phyloP scores from a whole-genome alignment of 352 stramenopile species.

The Blastocystis sp. region DNA sequence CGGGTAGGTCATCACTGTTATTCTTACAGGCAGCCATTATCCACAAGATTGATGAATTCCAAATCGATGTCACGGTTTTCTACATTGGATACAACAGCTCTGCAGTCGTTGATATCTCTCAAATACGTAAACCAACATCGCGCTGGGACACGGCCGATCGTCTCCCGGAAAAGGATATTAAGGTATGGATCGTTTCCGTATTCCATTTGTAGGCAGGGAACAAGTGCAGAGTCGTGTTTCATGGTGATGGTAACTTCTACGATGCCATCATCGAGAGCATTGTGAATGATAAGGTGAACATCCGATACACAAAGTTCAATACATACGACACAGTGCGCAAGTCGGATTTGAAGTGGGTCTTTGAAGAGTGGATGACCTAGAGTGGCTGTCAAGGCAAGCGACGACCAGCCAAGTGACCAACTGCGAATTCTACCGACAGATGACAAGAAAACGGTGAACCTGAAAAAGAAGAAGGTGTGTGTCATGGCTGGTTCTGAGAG shows the following conservation, averaged over 20 bases:
- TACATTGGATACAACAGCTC: conserved; percentile 28
- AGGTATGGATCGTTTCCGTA: not conserved
- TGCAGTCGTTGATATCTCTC: conserved; percentile 7
- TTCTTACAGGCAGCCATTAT: not conserved
- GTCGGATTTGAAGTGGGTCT: not conserved
- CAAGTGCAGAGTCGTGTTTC: conserved; percentile 11
- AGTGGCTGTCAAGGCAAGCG: not conserved
- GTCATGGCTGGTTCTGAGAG: not conserved
- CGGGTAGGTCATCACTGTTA: not conserved
- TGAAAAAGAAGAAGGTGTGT: conserved; percentile 17
- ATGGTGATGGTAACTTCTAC: conserved; percentile 45
- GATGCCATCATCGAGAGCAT: conserved; percentile 36
- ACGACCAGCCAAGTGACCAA: not conserved
- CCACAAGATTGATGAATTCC: conserved; percentile 38
- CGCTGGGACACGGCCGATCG: conserved; percentile 6
- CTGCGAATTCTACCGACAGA: conserved; percentile 30
- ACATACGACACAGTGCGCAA: conserved; percentile 23
- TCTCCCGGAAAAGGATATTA: conserved; percentile 35
- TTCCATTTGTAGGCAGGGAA: not conserved
- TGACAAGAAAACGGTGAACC: conserved; percentile 36
- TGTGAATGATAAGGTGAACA: not conserved
- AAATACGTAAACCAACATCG: conserved; percentile 24
- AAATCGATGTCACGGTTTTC: conserved; percentile 45
- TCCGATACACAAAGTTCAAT: conserved; percentile 48
- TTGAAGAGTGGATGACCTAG: not conserved